These are phyloP conservation scores for Ascochyta koolunga DNA, from an alignment of 2,329 filamentous ascomycete species.

Conservation along the genomic window DNA sequence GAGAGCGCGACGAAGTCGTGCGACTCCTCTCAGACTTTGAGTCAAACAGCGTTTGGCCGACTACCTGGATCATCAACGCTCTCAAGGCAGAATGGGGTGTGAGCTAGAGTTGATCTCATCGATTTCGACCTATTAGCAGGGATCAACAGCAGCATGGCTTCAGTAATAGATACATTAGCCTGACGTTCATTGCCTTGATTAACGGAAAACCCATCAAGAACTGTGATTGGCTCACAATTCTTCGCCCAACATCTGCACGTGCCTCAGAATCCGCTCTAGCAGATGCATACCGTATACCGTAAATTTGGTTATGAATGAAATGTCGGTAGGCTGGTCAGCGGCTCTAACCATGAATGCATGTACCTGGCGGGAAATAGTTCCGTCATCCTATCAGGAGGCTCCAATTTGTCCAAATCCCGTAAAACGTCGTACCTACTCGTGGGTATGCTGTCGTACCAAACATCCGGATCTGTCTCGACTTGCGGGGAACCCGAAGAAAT, in stretches of 20 bases:
- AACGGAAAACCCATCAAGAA: neutral
- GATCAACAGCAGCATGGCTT: neutral
- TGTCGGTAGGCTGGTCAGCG: neutral
- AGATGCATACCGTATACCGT: too few relatives aligned
- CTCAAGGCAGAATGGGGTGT: conserved; percentile 36
- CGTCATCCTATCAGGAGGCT: neutral
- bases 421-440: neutral
- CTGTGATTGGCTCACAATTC: conserved; percentile 1
- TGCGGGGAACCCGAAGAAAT: neutral
- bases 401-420: neutral
- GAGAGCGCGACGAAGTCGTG: conserved; percentile 31
- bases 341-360: neutral
- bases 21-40: conserved; percentile 33
- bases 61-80: conserved; percentile 38
- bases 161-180: neutral
- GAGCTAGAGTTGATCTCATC: neutral
- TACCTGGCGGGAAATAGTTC: neutral
- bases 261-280: neutral
- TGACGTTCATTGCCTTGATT: too few relatives aligned
- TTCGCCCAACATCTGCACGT: neutral
- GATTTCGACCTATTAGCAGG: too few relatives aligned
- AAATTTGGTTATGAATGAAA: neutral
- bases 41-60: conserved; percentile 36
- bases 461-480: neutral
- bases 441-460: neutral